Percentiles rank a stretch among this genome's conserved stretches.
These are phyloP conservation scores for Nicotiana attenuata DNA, from an alignment of 257 asterid genomes.

Conservation along the genomic window DNA sequence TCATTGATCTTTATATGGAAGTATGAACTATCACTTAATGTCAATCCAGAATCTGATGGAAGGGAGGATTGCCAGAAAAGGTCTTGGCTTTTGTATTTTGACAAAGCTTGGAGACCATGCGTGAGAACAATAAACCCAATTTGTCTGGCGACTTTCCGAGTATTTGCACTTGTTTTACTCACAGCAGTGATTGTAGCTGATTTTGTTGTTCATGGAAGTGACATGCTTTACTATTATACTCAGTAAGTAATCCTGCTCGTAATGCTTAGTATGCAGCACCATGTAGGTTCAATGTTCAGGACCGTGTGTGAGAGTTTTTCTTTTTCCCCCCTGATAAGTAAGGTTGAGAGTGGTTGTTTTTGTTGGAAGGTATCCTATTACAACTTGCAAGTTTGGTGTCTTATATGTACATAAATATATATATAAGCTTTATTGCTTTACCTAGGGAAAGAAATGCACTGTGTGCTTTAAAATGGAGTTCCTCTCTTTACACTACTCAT, in stretches of 20 bases:
- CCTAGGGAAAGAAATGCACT: neutral
- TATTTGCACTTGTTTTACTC: conserved; percentile 60
- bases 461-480: neutral
- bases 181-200: conserved; percentile 46
- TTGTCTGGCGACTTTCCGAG: conserved; percentile 50
- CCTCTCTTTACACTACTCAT: conserved; percentile 8
- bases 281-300: neutral
- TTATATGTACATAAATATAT: neutral
- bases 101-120: conserved; percentile 82
- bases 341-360: neutral
- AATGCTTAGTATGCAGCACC: conserved; percentile 6
- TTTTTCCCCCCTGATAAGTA: neutral
- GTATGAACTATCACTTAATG: conserved; percentile 39
- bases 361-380: neutral
- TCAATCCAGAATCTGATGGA: conserved; percentile 20
- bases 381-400: neutral
- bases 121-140: conserved; percentile 47
- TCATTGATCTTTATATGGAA: conserved; percentile 61
- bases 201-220: conserved; percentile 57
- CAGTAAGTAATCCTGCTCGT: conserved; percentile 58
- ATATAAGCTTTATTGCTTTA: neutral
- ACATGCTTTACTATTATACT: conserved; percentile 67
- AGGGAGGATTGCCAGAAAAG: conserved; percentile 20
- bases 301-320: neutral
- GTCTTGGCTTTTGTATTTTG: conserved; percentile 19